Evolutionary conservation across 2,329 filamentous ascomycete species (phyloP), one percentile per base, ranked within the genome.

Genomic region (Ustilaginoidea virens): DNA sequence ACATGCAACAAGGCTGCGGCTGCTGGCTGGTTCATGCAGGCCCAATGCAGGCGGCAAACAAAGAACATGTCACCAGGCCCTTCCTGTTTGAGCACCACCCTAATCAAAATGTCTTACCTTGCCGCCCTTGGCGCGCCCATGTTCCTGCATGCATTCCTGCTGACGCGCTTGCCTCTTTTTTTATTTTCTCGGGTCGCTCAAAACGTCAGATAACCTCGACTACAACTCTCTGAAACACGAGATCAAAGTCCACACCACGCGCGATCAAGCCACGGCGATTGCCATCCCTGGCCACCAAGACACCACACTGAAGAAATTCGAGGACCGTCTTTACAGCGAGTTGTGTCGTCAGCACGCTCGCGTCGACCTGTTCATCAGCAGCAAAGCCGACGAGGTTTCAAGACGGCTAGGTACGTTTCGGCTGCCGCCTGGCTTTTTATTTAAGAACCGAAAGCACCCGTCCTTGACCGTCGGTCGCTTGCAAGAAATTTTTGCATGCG

Each of bases 141-240:
- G n/a, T n/a, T n/a, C n/a, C n/a, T n/a, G n/a, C n/a, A n/a, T n/a
- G n/a, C n/a, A n/a, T n/a, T n/a, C n/a, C 2, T 2, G 25, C 25
- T 27, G 13, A 27, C 17, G 14, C 25, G 8, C 5, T 11, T 7
- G 15, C 15, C 5, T 26, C 18, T 6, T 13, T 11, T 11, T 13
- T 5, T 13, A 23, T 27, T 5, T 21, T 6, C n/a, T 8, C 2
- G 17, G 5, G 15, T n/a, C n/a, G n/a, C n/a, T n/a, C n/a, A n/a
- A n/a, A n/a, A n/a, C n/a, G n/a, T n/a, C 24, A 82, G 77, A 86
- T 50, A 90, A 92, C 53, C 73, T 92, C 53, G 82, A 90, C 52
- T 92, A 92, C 61, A 82, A 87, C 50, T 79, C 80, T 27, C 67
- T 92, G 38, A 92, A 92, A 54, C 68, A 80, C 49, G 66, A 81